These are phyloP conservation scores for Thyridium curvatum DNA, from an alignment of 2,329 filamentous ascomycete genomes.

Conservation along the genomic window DNA sequence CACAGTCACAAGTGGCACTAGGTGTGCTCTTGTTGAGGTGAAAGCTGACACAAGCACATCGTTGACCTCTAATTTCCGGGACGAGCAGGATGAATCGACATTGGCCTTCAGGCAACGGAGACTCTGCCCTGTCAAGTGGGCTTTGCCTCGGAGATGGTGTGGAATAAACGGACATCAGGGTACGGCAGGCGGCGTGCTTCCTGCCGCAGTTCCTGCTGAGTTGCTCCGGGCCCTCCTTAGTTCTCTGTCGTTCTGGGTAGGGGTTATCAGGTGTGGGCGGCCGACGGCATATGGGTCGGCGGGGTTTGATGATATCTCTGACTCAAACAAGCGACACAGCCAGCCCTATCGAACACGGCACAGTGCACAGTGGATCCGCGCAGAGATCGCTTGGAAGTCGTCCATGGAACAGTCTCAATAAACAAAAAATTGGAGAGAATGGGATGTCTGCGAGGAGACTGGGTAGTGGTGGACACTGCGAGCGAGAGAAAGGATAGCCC, in stretches of 20 bases:
- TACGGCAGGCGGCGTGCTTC: background rate
- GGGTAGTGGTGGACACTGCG: background rate
- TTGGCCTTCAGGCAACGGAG: constrained; percentile 47
- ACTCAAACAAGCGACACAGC: background rate
- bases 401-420: constrained; percentile 11
- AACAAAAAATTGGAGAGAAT: background rate
- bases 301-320: too few relatives aligned
- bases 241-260: too few relatives aligned
- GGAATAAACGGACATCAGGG: constrained; percentile 18
- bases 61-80: constrained; percentile 50
- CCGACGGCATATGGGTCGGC: too few relatives aligned
- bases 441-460: background rate
- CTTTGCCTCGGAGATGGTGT: constrained; percentile 21
- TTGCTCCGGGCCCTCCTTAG: too few relatives aligned
- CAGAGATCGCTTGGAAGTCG: constrained; percentile 4
- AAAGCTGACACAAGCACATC: constrained; percentile 54
- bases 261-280: too few relatives aligned
- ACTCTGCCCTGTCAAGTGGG: constrained; percentile 27
- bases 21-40: constrained; percentile 46
- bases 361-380: constrained; percentile 2
- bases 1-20: constrained; percentile 50
- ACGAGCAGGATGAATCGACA: constrained; percentile 53
- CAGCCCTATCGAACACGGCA: constrained; percentile 2
- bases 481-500: background rate
- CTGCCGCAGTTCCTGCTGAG: background rate